Percentiles rank a stretch among this genome's conserved stretches.
Conservation (phyloP, 2,329 filamentous ascomycete species). For the Penicillium janthinellum region DNA sequence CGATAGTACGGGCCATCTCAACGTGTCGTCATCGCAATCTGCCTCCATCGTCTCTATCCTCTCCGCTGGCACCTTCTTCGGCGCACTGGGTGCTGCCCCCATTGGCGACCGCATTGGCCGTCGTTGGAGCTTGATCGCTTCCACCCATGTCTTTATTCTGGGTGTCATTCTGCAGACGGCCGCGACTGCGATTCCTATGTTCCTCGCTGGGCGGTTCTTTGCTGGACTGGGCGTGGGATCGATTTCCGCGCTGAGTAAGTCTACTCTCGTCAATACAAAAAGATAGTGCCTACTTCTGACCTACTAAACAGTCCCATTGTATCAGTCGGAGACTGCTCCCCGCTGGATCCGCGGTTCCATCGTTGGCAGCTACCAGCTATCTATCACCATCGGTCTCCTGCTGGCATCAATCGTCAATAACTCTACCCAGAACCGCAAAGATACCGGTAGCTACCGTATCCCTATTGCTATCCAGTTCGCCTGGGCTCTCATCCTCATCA, state of each 20-base stretch:
- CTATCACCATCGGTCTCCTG: conserved; percentile 74
- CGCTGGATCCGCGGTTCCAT: conserved; percentile 74
- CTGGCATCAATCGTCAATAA: conserved; percentile 74
- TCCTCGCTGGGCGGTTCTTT: conserved; percentile 54
- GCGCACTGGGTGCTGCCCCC: conserved; percentile 50
- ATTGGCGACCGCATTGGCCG: conserved; percentile 39
- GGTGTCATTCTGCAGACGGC: conserved; percentile 38
- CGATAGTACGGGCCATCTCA: conserved; percentile 42
- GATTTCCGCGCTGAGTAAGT: conserved; percentile 58
- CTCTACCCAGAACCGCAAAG: conserved; percentile 60
- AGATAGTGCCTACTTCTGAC: background rate
- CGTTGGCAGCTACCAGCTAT: conserved; percentile 77
- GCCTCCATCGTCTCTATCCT: conserved; percentile 37
- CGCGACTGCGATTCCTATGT: conserved; percentile 30
- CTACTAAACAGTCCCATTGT: background rate
- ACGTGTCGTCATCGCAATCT: conserved; percentile 53
- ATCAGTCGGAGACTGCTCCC: conserved; percentile 67
- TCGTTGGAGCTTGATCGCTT: conserved; percentile 45
- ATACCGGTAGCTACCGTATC: conserved; percentile 72
- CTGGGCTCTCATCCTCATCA: conserved; percentile 73
- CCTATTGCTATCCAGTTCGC: conserved; percentile 76
- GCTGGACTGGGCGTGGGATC: conserved; percentile 67
- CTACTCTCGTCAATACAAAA: no score
- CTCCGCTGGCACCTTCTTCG: conserved; percentile 70
- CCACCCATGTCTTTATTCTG: conserved; percentile 34